phyloP scores from a whole-genome alignment of 306 rosid genomes.

The Pachyrhizus erosus region DNA sequence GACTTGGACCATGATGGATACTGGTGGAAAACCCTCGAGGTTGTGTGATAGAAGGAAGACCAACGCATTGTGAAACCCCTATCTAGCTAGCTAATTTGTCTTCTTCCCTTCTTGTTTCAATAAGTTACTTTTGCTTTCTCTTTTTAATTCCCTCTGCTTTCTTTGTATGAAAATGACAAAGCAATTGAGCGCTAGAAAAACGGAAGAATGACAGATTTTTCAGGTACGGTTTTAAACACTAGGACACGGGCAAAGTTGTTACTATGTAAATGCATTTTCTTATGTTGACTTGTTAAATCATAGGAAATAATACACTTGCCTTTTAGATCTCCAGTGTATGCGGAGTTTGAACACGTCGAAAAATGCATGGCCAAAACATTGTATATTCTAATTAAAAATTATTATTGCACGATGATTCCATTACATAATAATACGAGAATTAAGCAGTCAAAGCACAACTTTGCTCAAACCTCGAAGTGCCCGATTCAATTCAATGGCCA shows the following conservation, averaged over 20 bases:
- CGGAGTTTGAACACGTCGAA: conserved; percentile 41
- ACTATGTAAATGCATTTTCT: conserved; percentile 2
- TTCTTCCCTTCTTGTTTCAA: background rate
- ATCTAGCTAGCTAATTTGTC: background rate
- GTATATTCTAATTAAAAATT: background rate
- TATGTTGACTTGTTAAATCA: conserved; percentile 27
- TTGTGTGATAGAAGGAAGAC: conserved; percentile 60
- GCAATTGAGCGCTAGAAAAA: background rate
- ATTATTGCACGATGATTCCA: background rate
- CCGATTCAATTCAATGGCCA: background rate
- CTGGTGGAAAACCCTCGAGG: conserved; percentile 63
- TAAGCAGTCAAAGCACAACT: conserved; percentile 4
- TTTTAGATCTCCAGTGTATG: conserved; percentile 23
- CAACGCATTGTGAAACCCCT: conserved; percentile 51
- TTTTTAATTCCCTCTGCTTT: background rate
- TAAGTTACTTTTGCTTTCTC: background rate
- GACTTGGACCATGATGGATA: conserved; percentile 69
- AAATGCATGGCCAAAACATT: conserved; percentile 7
- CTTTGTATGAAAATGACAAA: background rate
- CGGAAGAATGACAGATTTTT: conserved; percentile 24
- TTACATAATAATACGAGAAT: conserved; percentile 29
- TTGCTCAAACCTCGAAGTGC: background rate
- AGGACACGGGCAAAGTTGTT: conserved; percentile 5
- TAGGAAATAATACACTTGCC: conserved; percentile 27
- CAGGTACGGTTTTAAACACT: conserved; percentile 1